A percentile compares a stretch with the other conserved stretches of the same genome.
These are phyloP conservation scores for Diaporthe citri DNA, from an alignment of 2,329 filamentous ascomycete species.

Conservation along the genomic window DNA sequence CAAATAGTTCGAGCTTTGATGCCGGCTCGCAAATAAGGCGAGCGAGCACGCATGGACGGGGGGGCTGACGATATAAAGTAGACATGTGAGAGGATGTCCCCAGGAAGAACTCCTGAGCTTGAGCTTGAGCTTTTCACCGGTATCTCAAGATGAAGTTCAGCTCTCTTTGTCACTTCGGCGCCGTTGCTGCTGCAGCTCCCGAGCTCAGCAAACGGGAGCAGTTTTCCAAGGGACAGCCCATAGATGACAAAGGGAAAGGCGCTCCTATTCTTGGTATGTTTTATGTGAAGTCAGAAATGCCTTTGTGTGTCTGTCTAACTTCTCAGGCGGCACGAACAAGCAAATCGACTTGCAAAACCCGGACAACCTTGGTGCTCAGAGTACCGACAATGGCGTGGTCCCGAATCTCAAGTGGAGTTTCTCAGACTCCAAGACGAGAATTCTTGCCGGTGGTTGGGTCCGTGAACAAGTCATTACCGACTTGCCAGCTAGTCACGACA, in stretches of 20 bases:
- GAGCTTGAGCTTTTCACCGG: background rate
- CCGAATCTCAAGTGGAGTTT: constrained; percentile 79
- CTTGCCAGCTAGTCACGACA: constrained; percentile 74
- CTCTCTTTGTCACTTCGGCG: background rate
- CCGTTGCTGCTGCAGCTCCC: constrained; percentile 9
- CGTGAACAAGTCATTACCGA: constrained; percentile 77
- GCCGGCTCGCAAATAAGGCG: constrained; percentile 29
- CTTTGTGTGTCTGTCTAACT: background rate
- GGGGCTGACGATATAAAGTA: background rate
- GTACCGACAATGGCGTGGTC: constrained; percentile 73
- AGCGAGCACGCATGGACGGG: constrained; percentile 6
- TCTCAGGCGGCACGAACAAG: constrained; percentile 68
- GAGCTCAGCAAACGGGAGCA: constrained; percentile 14
- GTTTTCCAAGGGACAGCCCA: constrained; percentile 2
- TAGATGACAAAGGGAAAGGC: constrained; percentile 22
- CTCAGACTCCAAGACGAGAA: constrained; percentile 73
- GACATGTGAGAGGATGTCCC: background rate
- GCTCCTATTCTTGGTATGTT: constrained; percentile 15
- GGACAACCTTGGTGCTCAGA: constrained; percentile 71
- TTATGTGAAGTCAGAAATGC: background rate
- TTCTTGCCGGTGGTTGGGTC: constrained; percentile 75
- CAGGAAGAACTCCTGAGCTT: background rate
- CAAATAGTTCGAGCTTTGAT: constrained; percentile 16
- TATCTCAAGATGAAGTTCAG: background rate
- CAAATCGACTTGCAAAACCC: constrained; percentile 73